A percentile compares a stretch with the other conserved stretches of the same genome.
Evolutionary conservation across 1,284 basidiomycete species (phyloP).

Genomic region (Trametes polyzona): DNA sequence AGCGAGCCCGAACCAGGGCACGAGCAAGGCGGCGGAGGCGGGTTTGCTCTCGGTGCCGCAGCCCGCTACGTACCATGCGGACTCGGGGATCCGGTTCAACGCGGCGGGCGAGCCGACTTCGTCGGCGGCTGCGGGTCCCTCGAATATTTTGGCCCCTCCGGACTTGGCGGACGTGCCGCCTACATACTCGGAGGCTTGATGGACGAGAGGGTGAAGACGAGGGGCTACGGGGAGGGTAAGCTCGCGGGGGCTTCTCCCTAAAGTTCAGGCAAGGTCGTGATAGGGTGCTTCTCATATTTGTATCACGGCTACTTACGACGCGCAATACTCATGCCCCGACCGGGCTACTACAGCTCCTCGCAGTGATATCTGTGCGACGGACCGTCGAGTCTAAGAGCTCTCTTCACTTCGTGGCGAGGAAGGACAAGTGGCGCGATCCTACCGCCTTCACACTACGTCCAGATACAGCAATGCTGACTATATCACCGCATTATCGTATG

Average conservation of each 20-base stretch:
- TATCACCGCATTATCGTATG: background rate
- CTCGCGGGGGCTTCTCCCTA: too few relatives aligned
- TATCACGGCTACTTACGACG: too few relatives aligned
- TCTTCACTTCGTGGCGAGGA: too few relatives aligned
- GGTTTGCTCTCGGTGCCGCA: constrained; percentile 20
- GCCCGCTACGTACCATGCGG: constrained; percentile 19
- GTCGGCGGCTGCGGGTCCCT: background rate
- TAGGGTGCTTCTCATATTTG: too few relatives aligned
- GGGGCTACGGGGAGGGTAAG: background rate
- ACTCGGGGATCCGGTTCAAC: constrained; percentile 26
- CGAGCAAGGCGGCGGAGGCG: constrained; percentile 25
- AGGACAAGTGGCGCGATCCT: constrained; percentile 11
- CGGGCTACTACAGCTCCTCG: too few relatives aligned
- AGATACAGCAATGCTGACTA: too few relatives aligned
- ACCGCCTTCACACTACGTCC: constrained; percentile 16
- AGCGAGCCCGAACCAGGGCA: constrained; percentile 17
- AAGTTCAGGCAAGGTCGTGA: too few relatives aligned
- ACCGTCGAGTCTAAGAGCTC: too few relatives aligned
- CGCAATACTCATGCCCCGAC: too few relatives aligned
- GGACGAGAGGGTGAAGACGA: background rate
- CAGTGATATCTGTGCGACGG: too few relatives aligned
- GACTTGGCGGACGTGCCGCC: constrained; percentile 10
- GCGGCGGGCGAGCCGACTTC: constrained; percentile 7
- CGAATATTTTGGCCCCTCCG: constrained; percentile 2
- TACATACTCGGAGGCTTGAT: constrained; percentile 10